A percentile compares a stretch with the other conserved stretches of the same genome.
Conservation (phyloP, 305 asterid genomes). For the Fraxinus velutina region DNA sequence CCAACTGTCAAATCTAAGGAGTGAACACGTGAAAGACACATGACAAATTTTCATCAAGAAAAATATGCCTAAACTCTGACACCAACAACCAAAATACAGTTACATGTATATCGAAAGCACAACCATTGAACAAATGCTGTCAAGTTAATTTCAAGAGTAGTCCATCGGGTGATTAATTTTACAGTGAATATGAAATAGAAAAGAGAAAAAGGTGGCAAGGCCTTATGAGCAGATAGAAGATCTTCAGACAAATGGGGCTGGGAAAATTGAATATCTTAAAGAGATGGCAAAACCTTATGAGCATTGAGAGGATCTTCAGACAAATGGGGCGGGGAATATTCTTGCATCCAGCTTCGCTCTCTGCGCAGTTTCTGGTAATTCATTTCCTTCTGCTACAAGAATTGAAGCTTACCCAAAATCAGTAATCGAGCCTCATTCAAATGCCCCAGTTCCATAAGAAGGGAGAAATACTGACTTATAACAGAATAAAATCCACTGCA, state of each 20-base stretch:
- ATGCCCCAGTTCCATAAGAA: slow-evolving; percentile 12
- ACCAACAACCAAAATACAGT: slow-evolving; percentile 24
- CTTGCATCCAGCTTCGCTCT: slow-evolving; percentile 56
- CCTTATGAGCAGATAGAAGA: not conserved
- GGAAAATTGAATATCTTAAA: not conserved
- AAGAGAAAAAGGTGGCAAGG: not conserved
- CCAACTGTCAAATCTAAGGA: slow-evolving; percentile 83
- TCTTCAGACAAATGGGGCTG: not conserved
- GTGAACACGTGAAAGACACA: slow-evolving; percentile 69
- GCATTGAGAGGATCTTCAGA: slow-evolving; percentile 45
- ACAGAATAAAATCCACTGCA: not conserved
- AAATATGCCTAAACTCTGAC: slow-evolving; percentile 24
- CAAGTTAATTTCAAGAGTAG: not conserved
- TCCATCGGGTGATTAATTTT: not conserved
- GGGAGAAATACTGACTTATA: not conserved
- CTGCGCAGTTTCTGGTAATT: slow-evolving; percentile 56
- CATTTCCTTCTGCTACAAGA: slow-evolving; percentile 63
- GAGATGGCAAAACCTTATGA: slow-evolving; percentile 55
- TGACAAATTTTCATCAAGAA: slow-evolving; percentile 38
- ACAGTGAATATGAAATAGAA: not conserved
- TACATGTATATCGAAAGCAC: slow-evolving; percentile 20
- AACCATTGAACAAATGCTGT: slow-evolving; percentile 10
- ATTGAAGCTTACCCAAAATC: slow-evolving; percentile 33
- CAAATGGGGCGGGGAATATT: slow-evolving; percentile 46
- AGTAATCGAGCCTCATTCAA: slow-evolving; percentile 23